These are phyloP conservation scores for Tephrocybe sp. DNA, from an alignment of 768 basidiomycete genomes.

Conservation along the genomic window DNA sequence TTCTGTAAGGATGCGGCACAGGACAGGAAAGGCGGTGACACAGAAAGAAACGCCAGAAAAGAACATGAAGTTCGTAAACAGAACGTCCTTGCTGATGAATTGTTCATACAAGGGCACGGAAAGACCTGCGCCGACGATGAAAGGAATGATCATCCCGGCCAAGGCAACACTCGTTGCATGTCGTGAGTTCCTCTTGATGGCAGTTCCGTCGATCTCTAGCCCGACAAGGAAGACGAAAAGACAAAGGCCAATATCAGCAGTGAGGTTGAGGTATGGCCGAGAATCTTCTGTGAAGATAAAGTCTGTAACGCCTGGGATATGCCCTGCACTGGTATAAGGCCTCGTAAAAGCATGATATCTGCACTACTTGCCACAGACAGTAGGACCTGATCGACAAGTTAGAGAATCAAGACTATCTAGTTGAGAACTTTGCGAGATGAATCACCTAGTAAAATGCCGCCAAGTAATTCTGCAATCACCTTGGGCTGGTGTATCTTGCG, in stretches of 20 bases:
- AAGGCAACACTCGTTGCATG: constrained; percentile 68
- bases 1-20: constrained; percentile 87
- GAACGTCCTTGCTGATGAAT: constrained; percentile 65
- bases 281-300: constrained; percentile 80
- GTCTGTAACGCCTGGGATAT: constrained; percentile 85
- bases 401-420: constrained; percentile 3
- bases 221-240: constrained; percentile 93
- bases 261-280: constrained; percentile 75
- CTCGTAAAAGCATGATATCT: neutral
- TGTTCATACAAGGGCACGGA: constrained; percentile 65
- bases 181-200: constrained; percentile 77
- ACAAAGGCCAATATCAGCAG: constrained; percentile 85
- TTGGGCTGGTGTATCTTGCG: constrained; percentile 79
- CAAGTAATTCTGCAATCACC: constrained; percentile 82
- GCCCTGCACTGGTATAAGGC: constrained; percentile 38
- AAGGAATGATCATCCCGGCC: constrained; percentile 85
- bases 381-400: constrained; percentile 36
- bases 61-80: constrained; percentile 89
- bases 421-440: constrained; percentile 30
- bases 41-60: constrained; percentile 91
- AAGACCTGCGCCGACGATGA: constrained; percentile 74
- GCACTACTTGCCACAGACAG: constrained; percentile 38
- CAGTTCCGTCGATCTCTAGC: constrained; percentile 77
- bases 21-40: constrained; percentile 84
- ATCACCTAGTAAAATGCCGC: constrained; percentile 83